Conservation (phyloP, 441 rosid species). For the Rhodomyrtus psidioides region DNA sequence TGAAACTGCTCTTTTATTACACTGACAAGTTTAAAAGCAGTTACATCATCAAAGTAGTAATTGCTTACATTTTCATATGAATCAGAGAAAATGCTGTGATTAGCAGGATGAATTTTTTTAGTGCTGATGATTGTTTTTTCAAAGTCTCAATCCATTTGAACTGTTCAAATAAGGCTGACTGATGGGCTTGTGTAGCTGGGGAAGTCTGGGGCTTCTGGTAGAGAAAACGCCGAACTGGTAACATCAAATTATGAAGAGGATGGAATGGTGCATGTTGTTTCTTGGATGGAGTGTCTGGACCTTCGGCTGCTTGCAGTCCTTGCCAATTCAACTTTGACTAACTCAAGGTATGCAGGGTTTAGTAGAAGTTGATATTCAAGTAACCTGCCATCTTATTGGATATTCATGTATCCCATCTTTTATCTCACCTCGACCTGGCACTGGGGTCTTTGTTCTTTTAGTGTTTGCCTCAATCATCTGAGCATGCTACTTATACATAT, state of each 20-base stretch:
- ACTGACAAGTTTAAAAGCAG: background rate
- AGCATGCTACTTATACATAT: background rate
- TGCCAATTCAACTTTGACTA: conserved; percentile 32
- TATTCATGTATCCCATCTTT: background rate
- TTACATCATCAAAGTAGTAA: background rate
- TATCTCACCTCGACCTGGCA: background rate
- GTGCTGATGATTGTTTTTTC: background rate
- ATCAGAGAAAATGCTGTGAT: no score
- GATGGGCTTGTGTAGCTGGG: background rate
- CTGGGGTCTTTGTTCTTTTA: background rate
- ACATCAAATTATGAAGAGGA: conserved; percentile 7
- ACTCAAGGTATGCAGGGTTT: conserved; percentile 25
- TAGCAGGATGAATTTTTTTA: background rate
- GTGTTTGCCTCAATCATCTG: background rate
- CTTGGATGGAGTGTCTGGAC: conserved; percentile 40
- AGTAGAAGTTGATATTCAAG: background rate
- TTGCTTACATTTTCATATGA: background rate
- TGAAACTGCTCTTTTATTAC: background rate
- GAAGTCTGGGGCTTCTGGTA: background rate
- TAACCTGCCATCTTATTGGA: background rate
- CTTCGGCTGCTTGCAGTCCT: conserved; percentile 35
- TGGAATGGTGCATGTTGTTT: conserved; percentile 30
- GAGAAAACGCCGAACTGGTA: background rate
- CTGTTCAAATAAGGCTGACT: background rate
- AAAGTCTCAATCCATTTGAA: background rate